Percentiles rank a stretch among this genome's conserved stretches.
phyloP scores from a whole-genome alignment of 2,329 filamentous ascomycete genomes.

The Dactylellina sp. region DNA sequence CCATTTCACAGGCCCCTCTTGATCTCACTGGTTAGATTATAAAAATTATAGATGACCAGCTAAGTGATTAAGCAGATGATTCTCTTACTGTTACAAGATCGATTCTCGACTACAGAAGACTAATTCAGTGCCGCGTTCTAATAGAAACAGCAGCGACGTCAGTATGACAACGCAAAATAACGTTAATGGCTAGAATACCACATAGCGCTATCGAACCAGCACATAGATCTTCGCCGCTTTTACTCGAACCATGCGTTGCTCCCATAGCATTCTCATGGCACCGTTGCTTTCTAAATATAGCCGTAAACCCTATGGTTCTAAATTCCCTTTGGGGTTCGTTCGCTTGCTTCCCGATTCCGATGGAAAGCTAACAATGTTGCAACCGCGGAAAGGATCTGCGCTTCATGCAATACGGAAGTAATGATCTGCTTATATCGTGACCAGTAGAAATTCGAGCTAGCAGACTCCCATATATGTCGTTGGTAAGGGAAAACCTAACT shows the following conservation, averaged over 20 bases:
- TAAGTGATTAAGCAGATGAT: too few relatives aligned
- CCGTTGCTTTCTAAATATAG: slow-evolving; percentile 49
- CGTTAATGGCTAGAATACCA: slow-evolving; percentile 32
- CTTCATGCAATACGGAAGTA: slow-evolving; percentile 10
- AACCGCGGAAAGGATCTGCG: slow-evolving; percentile 34
- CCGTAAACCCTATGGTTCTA: not conserved
- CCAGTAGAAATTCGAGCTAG: slow-evolving; percentile 17
- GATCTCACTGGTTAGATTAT: too few relatives aligned
- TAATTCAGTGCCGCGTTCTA: not conserved
- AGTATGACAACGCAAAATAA: slow-evolving; percentile 56
- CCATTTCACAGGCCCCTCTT: too few relatives aligned
- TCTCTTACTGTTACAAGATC: too few relatives aligned
- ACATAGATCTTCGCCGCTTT: slow-evolving; percentile 24
- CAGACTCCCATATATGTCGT: not conserved
- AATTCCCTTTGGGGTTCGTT: not conserved
- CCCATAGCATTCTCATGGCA: slow-evolving; percentile 13
- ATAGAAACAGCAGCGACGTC: slow-evolving; percentile 33
- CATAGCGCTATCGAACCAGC: not conserved
- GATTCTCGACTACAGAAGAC: too few relatives aligned
- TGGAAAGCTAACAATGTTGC: slow-evolving; percentile 24
- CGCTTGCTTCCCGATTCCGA: slow-evolving; percentile 4
- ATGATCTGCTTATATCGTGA: slow-evolving; percentile 12
- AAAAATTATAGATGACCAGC: too few relatives aligned
- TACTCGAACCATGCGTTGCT: slow-evolving; percentile 3
- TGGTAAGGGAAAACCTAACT: slow-evolving; percentile 11